phyloP scores from a whole-genome alignment of 352 stramenopile genomes.

The Thraustochytrium striatum region DNA sequence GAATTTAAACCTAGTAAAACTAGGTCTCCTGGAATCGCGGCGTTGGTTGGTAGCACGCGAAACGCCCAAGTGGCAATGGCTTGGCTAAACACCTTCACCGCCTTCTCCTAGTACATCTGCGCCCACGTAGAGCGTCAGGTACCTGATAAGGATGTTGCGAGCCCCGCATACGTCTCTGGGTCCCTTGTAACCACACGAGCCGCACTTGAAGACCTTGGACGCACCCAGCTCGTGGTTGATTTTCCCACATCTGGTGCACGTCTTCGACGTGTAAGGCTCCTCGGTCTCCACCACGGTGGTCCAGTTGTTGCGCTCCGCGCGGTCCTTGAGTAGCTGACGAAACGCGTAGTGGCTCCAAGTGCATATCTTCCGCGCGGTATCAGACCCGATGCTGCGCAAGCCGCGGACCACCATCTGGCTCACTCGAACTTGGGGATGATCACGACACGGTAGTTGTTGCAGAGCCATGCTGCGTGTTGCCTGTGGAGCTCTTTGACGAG shows the following conservation, averaged over 20 bases:
- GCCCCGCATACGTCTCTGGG: background rate
- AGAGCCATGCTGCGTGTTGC: background rate
- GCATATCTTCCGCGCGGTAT: background rate
- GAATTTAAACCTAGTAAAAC: too few relatives aligned
- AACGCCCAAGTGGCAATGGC: too few relatives aligned
- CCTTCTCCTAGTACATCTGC: too few relatives aligned
- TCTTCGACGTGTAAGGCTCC: background rate
- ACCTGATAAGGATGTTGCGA: background rate
- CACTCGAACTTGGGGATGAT: background rate
- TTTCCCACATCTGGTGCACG: background rate
- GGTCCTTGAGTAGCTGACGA: background rate
- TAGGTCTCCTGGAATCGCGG: too few relatives aligned
- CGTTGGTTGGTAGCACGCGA: too few relatives aligned
- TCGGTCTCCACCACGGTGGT: background rate
- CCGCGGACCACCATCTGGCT: background rate
- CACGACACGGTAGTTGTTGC: background rate
- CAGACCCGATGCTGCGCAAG: background rate
- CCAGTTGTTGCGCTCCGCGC: background rate
- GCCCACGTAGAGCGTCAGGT: background rate
- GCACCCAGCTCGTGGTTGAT: background rate
- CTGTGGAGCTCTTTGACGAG: background rate
- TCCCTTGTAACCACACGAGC: background rate
- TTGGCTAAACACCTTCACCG: too few relatives aligned
- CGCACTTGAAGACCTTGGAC: background rate
- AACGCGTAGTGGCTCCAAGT: constrained; percentile 4